These are phyloP conservation scores for Cercospora berteroae DNA, from an alignment of 2,329 filamentous ascomycete genomes.

Conservation along the genomic window DNA sequence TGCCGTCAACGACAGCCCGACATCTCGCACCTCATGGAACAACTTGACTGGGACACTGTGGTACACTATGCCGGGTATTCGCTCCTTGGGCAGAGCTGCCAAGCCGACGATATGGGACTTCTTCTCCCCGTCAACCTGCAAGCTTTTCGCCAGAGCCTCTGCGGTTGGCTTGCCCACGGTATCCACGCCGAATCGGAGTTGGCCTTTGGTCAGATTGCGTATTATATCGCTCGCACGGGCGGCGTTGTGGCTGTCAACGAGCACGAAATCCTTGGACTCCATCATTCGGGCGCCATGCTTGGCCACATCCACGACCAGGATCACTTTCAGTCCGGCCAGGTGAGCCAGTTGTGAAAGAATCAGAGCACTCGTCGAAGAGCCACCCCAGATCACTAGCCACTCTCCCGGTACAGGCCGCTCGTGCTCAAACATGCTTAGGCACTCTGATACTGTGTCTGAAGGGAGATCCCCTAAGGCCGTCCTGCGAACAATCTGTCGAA, in stretches of 20 bases:
- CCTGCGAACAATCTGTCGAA: constrained; percentile 37
- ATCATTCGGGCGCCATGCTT: constrained; percentile 24
- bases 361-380: constrained; percentile 45
- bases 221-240: constrained; percentile 21
- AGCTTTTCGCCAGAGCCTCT: constrained; percentile 18
- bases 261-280: constrained; percentile 18
- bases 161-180: constrained; percentile 25
- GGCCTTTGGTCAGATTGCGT: constrained; percentile 13
- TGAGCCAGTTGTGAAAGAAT: constrained; percentile 44
- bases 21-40: constrained; percentile 56
- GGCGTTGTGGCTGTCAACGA: constrained; percentile 23
- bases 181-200: constrained; percentile 21
- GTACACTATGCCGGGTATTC: constrained; percentile 48
- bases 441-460: constrained; percentile 31
- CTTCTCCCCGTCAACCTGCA: constrained; percentile 8
- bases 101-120: constrained; percentile 59
- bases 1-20: constrained; percentile 18
- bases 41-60: constrained; percentile 71
- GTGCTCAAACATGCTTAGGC: constrained; percentile 31
- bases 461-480: constrained; percentile 35
- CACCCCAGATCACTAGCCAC: constrained; percentile 43
- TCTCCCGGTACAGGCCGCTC: constrained; percentile 17
- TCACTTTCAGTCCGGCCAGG: constrained; percentile 38
- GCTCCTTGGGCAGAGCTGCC: constrained; percentile 62
- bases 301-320: constrained; percentile 52